Base-by-base conservation (phyloP, 164 flowering plant species). In the Annona squamosa region DNA sequence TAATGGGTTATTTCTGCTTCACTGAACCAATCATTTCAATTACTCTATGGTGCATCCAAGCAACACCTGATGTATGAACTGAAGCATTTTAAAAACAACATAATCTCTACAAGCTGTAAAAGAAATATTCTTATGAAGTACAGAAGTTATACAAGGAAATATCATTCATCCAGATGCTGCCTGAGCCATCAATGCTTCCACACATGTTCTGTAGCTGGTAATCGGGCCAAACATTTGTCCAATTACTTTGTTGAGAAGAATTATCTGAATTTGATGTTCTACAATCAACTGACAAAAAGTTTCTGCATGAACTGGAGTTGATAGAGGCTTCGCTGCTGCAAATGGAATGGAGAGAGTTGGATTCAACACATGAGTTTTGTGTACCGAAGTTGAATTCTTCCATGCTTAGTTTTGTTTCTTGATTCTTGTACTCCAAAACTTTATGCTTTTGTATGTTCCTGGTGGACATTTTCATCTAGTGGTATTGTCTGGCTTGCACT, bases 121-220 rank as follows among this genome's bases (percentile, higher is more conserved):
- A 69, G 71, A 42, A 81, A 81, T 83, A 71, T 84, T 79, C 77
- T 69, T 80, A 82, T 75, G 69, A 64, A 12, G 57, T 74, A 81
- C 79, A 82, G 79, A 81, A 77, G 84, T 84, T 74, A 76, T 88
- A 88, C 91, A 87, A 76, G 87, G 80, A 84, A 73, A 77, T 74
- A 74, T 82, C 88, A 72, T 85, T 85, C 75, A 73, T 71, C 66
- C 78, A 79, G 70, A 75, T 69, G 72, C 71, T 72, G 19, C 74
- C 68, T 37, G 81, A 65, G 74, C 74, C 75, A 43, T 83, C 74
- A 37, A 26, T 9, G 47, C 61, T 47, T 16, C 69, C 59, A 46
- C 59, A 74, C 47, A 46, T 46, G 56, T 62, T 69, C 57, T 69
- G 61, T 17, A 78, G 82, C 74, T 79, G 79, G 75, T 63, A 74